Evolutionary conservation across 192 early-diverging fungal genomes (phyloP).

Genomic region (Diversispora epigaea): DNA sequence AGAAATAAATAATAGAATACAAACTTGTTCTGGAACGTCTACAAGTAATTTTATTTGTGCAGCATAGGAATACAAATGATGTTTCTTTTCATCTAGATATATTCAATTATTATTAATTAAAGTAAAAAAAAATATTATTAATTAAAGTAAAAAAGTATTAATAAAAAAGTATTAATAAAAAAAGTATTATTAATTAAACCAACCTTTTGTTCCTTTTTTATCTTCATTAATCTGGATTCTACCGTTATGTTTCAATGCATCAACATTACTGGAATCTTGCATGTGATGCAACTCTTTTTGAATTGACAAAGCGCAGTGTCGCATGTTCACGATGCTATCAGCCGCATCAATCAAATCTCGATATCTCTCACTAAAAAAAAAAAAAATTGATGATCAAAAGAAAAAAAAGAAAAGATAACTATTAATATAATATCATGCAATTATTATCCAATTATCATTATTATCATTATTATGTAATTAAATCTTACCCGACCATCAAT

Average conservation of each 20-base stretch:
- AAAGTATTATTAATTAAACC: too few species aligned
- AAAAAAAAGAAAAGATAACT: too few species aligned
- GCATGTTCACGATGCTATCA: slow-evolving; percentile 76
- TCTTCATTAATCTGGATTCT: slow-evolving; percentile 43
- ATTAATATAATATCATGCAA: too few species aligned
- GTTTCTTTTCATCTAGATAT: slow-evolving; percentile 54
- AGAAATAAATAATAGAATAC: not conserved
- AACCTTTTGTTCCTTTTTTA: slow-evolving; percentile 47
- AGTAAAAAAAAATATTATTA: too few species aligned
- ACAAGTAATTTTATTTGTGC: slow-evolving; percentile 82
- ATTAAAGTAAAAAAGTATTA: not conserved
- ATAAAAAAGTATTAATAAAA: too few species aligned
- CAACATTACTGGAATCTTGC: slow-evolving; percentile 55
- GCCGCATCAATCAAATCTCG: slow-evolving; percentile 84
- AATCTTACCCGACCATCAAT: slow-evolving; percentile 78
- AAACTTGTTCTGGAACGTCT: slow-evolving; percentile 85
- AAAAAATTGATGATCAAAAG: not conserved
- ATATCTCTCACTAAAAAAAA: slow-evolving; percentile 69
- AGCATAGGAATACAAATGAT: slow-evolving; percentile 63
- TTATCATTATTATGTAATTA: not conserved
- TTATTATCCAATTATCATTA: not conserved
- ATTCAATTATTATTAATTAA: not conserved
- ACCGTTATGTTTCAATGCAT: slow-evolving; percentile 51
- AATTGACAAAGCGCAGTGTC: slow-evolving; percentile 51
- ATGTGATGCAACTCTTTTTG: slow-evolving; percentile 58